Base-by-base conservation (phyloP, 2,329 filamentous ascomycete species). In the Trichoderma guizhouense region DNA sequence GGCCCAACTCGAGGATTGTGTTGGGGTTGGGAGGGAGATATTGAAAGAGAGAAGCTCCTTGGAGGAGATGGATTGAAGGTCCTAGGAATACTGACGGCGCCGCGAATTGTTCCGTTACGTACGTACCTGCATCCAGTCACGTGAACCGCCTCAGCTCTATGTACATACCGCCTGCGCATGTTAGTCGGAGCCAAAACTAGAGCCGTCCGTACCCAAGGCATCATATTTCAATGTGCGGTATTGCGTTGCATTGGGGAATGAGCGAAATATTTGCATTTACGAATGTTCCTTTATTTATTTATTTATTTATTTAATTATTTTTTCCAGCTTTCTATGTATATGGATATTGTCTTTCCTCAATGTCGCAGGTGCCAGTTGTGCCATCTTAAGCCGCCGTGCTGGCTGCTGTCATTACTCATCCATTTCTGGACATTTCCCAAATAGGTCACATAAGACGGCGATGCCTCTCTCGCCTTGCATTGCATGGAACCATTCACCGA, bases 1-100 rank as follows among this genome's bases (percentile, higher is more conserved):
- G 75, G 78, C 78, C 75, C 76, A 76, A 73, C 72, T 76, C 69
- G 72, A 77, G 73, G 73, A 75, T 76, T 76, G 74, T 73, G 74
- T 75, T 66, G 43, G 47, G 15, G 30, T 36, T 79, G 75, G 28
- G 58, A 77, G 75, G 75, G 71, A 73, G 73, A 66, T 61, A 32
- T 15, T 43, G 24, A 18, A 63, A 63, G 58, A 62, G n/a, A 62
- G 58, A 39, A 36, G 34, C 58, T 62, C 58, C 32, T 21, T 62
- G 34, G 58, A 18, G 34, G 32, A 61, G 58, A 62, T 62, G 58
- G 58, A 34, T 39, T 62, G 34, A 26, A 66, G 14, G 58, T 55
- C 60, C 36, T 43, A 53, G 15, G 34, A 47, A 43, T 30, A 14
- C 53, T 32, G 47, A 53, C 73, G 78, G 78, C 74, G 58, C 32